Base-by-base conservation (phyloP, 495 filamentous ascomycete genomes). In the Penicillium ucsense region DNA sequence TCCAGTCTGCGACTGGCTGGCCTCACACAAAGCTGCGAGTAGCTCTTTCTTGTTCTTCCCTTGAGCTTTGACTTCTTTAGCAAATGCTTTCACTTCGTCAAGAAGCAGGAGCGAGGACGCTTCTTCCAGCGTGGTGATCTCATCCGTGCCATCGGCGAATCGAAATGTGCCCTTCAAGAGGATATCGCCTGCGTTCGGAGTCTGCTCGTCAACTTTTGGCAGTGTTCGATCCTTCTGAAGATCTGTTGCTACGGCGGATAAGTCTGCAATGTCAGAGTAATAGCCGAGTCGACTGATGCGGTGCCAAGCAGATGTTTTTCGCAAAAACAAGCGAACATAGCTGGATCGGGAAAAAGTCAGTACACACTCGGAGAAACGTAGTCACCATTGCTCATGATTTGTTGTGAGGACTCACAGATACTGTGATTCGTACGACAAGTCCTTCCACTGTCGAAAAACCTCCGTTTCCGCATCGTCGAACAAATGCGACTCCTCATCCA, bases 291-390 rank as follows among this genome's bases (percentile, higher is more conserved):
- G 77, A 50, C 77, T 75, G 50, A 90, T 78, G 32, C 92, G 86
- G 68, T 95, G 89, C 92, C 92, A 98, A 3, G 82, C 80, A n/a
- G 87, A 82, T 1, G 88, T 92, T 63, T 98, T 98, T 41, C 92
- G 86, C 5, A 98, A 76, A 55, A 98, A 98, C 5, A 98, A 68
- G 8, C 92, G 84, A 8, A 96, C 89, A 70, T 96, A 98, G 55
- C 83, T 86, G 46, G 27, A 20, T 20, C 2, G 20, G 20, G 2
- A 28, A 33, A 8, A 1, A 31, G 36, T 35, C 40, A 45, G 8
- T 41, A 4, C 36, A 31, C 38, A 28, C 49, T 44, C 39, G 51
- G 43, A 12, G 39, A 12, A 36, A 7, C 10, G 6, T 20, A 5
- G 34, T 6, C 11, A 34, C 9, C 8, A 27, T 30, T 11, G 7